Evolutionary conservation across 2,329 filamentous ascomycete species (phyloP).

Genomic region (Fusarium chlamydosporum): DNA sequence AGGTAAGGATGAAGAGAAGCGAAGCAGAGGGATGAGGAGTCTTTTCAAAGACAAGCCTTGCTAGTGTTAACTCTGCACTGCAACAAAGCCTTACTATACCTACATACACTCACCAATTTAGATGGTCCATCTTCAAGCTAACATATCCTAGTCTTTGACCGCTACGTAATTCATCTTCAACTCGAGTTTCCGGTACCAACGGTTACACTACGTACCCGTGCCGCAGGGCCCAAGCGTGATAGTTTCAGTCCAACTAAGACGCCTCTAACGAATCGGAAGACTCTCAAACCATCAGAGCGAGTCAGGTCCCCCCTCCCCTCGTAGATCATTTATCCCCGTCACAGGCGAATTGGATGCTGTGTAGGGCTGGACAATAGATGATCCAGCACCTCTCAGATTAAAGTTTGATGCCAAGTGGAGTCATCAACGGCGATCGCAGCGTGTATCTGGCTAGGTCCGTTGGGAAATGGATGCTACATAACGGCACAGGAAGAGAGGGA

Average conservation of each 20-base stretch:
- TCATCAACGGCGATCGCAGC: neutral
- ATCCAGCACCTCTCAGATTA: neutral
- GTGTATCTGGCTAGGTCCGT: constrained; percentile 9
- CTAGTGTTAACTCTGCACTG: neutral
- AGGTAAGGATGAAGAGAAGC: neutral
- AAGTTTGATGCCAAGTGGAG: constrained; percentile 2
- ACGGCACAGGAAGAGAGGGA: neutral
- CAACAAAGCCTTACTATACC: neutral
- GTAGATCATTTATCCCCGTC: neutral
- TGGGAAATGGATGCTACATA: neutral
- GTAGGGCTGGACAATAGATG: neutral
- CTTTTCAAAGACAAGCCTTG: neutral
- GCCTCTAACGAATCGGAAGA: constrained; percentile 13
- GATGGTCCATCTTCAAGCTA: no score
- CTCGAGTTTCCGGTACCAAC: neutral
- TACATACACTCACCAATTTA: neutral
- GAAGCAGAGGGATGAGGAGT: neutral
- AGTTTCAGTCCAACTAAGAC: no score
- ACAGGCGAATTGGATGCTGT: constrained; percentile 1
- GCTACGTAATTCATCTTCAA: constrained; percentile 25
- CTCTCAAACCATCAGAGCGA: neutral
- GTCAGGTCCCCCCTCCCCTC: constrained; percentile 4
- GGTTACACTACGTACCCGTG: constrained; percentile 10
- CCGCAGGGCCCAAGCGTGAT: neutral
- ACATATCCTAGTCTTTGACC: constrained; percentile 8